A percentile compares a stretch with the other conserved stretches of the same genome.
Conservation (phyloP, 1,139 yeast species). For the Geotrichum reessii region DNA sequence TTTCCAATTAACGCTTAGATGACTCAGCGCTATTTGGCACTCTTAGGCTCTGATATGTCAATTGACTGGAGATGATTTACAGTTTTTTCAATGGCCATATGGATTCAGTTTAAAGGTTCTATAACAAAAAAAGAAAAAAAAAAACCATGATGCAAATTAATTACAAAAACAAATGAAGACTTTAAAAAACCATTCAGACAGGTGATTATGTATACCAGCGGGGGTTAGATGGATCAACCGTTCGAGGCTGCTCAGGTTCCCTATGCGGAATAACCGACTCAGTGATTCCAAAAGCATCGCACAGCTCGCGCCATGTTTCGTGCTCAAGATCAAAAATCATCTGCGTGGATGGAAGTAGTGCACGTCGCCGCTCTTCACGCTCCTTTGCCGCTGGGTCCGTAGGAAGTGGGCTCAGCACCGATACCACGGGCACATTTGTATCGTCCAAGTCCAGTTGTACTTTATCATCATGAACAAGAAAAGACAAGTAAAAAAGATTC, state of each 20-base stretch:
- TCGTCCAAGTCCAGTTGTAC: slow-evolving; percentile 45
- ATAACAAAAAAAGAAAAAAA: slow-evolving; percentile 31
- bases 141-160: slow-evolving; percentile 1
- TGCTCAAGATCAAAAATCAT: slow-evolving; percentile 67
- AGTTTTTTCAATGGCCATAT: too few relatives aligned
- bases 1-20: too few relatives aligned
- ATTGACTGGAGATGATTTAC: too few relatives aligned
- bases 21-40: too few relatives aligned
- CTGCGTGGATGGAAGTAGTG: slow-evolving; percentile 44
- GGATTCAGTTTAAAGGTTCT: too few relatives aligned
- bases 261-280: slow-evolving; percentile 23
- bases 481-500: slow-evolving; percentile 75
- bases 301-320: slow-evolving; percentile 53
- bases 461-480: slow-evolving; percentile 68
- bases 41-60: too few relatives aligned
- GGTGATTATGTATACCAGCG: slow-evolving; percentile 7
- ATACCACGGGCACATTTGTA: slow-evolving; percentile 47
- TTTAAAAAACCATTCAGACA: neutral
- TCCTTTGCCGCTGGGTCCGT: slow-evolving; percentile 26
- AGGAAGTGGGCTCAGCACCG: slow-evolving; percentile 30
- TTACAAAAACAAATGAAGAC: neutral
- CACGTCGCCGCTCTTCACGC: slow-evolving; percentile 31
- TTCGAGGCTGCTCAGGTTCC: slow-evolving; percentile 7
- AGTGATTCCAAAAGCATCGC: slow-evolving; percentile 22
- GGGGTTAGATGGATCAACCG: slow-evolving; percentile 10